Evolutionary conservation across 805 yeast genomes (phyloP), one percentile per base, ranked within the genome.

Genomic region (Wickerhamiella qilinensis): DNA sequence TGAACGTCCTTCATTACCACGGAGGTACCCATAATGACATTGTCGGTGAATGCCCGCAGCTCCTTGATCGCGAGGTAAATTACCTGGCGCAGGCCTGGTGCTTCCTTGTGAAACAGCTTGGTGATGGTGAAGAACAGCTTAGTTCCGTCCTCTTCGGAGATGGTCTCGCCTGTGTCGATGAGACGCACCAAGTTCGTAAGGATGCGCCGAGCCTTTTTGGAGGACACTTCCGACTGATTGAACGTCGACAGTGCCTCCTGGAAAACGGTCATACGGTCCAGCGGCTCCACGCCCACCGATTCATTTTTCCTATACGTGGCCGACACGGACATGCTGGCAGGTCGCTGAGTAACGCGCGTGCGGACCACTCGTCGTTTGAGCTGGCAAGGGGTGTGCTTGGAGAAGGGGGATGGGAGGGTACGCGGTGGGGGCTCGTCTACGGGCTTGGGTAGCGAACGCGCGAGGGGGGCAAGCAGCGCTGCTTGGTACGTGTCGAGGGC

Each of bases 1-100:
- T 93, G 96, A 39, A 91, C 83, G 62, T 91, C 98, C 62, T 86
- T 86, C 96, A 91, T 91, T 55, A 91, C 86, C 20, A 94, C 85
- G 2, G 95, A 83, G 20, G 98, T 91, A 20, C 88, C 96, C 97
- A 91, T 91, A 59, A 91, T 71, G 41, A 85, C 84, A 59, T 91
- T 96, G 49, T 83, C 82, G 17, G 95, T 83, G 45, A 79, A 71
- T 16, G 77, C 62, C 36, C 88, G 73, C 45, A 91, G 70, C 59
- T 88, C 96, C 64, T 91, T 91, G 59, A 88, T 85, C 14, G 95
- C 88, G 57, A 91, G 67, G 55, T 88, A 91, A 15, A 88, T 94
- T 64, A 82, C 71, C 63, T 91, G 98, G 60, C 98, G 78, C 55
- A 91, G 70, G 30, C 72, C 71, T 15, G 80, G 74, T 55, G 81